Conservation (phyloP, 2,329 filamentous ascomycete species). For the Fusarium luffae region DNA sequence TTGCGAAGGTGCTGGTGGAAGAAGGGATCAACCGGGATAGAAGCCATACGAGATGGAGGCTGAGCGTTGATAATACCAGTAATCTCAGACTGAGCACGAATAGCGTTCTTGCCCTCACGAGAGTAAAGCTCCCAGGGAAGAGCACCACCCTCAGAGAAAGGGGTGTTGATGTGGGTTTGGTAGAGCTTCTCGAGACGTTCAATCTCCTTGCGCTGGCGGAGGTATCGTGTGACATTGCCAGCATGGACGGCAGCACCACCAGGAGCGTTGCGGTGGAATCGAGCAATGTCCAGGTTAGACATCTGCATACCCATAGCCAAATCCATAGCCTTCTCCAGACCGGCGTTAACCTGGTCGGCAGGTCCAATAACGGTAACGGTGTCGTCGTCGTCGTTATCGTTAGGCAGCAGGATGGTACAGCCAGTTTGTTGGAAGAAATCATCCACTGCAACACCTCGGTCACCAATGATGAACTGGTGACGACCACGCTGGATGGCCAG, state of each 20-base stretch:
- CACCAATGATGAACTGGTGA: conserved; percentile 94
- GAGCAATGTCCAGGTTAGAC: conserved; percentile 83
- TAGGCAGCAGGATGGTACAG: conserved; percentile 85
- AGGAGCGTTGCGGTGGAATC: conserved; percentile 79
- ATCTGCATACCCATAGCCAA: conserved; percentile 88
- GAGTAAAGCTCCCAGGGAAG: conserved; percentile 91
- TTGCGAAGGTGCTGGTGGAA: conserved; percentile 79
- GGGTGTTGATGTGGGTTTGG: conserved; percentile 87
- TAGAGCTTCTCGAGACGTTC: conserved; percentile 83
- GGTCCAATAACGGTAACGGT: conserved; percentile 87
- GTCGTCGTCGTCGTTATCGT: conserved; percentile 82
- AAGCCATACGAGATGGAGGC: conserved; percentile 76
- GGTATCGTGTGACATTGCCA: conserved; percentile 86
- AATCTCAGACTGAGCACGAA: conserved; percentile 80
- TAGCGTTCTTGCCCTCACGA: conserved; percentile 83
- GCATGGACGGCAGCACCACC: conserved; percentile 82
- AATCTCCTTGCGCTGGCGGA: conserved; percentile 83
- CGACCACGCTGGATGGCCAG: conserved; percentile 84
- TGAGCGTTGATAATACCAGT: conserved; percentile 78
- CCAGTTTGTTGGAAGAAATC: conserved; percentile 92
- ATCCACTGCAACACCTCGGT: conserved; percentile 80
- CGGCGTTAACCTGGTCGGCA: conserved; percentile 75
- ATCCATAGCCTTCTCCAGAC: conserved; percentile 86
- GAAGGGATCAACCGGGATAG: conserved; percentile 78
- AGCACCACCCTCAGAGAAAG: conserved; percentile 73